Evolutionary conservation across 768 basidiomycete species (phyloP).

Genomic region (Galerina sulciceps): DNA sequence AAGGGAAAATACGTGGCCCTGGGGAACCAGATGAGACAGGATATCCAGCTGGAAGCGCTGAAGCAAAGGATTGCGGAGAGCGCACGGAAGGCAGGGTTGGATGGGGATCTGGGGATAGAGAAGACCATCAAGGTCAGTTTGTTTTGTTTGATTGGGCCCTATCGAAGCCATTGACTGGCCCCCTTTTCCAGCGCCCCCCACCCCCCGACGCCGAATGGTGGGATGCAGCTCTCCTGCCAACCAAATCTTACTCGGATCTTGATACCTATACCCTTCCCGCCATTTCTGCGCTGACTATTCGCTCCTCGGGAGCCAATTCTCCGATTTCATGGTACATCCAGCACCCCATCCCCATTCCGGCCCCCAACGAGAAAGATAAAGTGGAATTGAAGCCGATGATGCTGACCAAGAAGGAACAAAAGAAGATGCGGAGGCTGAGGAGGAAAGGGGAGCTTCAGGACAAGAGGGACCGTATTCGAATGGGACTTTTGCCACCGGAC

Average conservation of each 20-base stretch:
- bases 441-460: conserved; percentile 91
- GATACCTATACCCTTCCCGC: conserved; percentile 45
- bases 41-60: conserved; percentile 84
- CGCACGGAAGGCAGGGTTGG: conserved; percentile 91
- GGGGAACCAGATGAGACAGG: conserved; percentile 72
- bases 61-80: conserved; percentile 94
- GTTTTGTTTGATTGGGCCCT: neutral
- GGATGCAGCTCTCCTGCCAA: conserved; percentile 87
- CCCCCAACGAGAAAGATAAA: conserved; percentile 85
- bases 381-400: conserved; percentile 82
- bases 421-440: conserved; percentile 94
- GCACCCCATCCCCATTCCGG: conserved; percentile 96
- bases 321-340: conserved; percentile 92
- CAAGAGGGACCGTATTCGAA: conserved; percentile 90
- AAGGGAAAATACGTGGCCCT: conserved; percentile 90
- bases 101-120: conserved; percentile 91
- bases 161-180: neutral
- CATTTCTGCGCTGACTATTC: conserved; percentile 59
- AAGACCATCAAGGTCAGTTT: conserved; percentile 79
- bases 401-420: conserved; percentile 95
- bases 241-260: conserved; percentile 80
- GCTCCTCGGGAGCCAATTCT: conserved; percentile 52
- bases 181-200: conserved; percentile 61
- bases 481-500: conserved; percentile 96
- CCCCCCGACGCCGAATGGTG: conserved; percentile 98